phyloP scores from a whole-genome alignment of 352 stramenopile species.

The Phytophthora foliorum region DNA sequence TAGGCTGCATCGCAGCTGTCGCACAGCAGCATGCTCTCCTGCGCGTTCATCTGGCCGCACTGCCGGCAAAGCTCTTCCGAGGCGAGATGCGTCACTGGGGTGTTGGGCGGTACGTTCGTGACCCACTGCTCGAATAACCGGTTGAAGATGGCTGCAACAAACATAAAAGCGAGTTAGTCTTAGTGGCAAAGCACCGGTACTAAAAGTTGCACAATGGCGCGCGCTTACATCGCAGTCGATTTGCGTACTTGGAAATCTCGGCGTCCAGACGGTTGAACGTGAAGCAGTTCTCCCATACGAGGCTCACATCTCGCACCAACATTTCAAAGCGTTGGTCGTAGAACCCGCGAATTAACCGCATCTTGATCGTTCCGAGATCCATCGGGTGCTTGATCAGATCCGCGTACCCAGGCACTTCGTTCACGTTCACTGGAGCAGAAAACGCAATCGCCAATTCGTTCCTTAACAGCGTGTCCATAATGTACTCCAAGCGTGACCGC shows the following conservation, averaged over 20 bases:
- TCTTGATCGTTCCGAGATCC: constrained; percentile 93
- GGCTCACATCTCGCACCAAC: constrained; percentile 71
- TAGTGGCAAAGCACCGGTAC: neutral
- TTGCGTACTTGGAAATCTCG: constrained; percentile 84
- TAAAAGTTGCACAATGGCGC: neutral
- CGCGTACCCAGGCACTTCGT: constrained; percentile 76
- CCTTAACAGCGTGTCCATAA: constrained; percentile 69
- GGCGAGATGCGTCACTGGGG: constrained; percentile 56
- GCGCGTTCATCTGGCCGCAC: constrained; percentile 69
- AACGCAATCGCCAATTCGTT: constrained; percentile 80
- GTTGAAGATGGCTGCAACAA: constrained; percentile 72
- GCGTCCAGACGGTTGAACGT: constrained; percentile 83
- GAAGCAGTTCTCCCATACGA: constrained; percentile 90
- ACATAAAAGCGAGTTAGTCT: neutral
- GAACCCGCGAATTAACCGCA: constrained; percentile 70
- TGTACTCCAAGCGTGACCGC: constrained; percentile 60
- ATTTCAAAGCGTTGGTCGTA: constrained; percentile 71
- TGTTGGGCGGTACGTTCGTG: constrained; percentile 59
- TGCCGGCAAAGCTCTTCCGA: constrained; percentile 78
- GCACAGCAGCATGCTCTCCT: constrained; percentile 85
- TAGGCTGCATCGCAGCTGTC: constrained; percentile 89
- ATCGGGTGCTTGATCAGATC: constrained; percentile 87
- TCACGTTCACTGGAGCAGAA: constrained; percentile 68
- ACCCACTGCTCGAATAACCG: constrained; percentile 87
- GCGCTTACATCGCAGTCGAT: constrained; percentile 76